Evolutionary conservation across 2,329 filamentous ascomycete species (phyloP).

Genomic region (Botrytis galanthina): DNA sequence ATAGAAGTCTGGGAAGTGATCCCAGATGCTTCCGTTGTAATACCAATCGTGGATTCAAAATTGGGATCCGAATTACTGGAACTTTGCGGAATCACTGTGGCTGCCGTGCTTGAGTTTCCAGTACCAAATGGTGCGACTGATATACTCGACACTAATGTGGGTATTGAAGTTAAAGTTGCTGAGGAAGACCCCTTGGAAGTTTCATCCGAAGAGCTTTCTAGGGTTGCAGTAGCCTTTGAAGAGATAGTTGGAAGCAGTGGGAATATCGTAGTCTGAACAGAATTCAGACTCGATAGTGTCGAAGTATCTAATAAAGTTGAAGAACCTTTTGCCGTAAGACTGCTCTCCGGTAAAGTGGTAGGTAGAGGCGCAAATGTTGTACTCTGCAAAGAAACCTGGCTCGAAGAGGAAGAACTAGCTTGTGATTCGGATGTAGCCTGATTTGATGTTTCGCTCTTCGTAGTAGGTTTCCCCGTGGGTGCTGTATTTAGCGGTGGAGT

Average conservation of each 20-base stretch:
- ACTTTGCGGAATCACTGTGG: not conserved
- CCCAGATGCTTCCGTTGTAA: not conserved
- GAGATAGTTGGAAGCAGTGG: not conserved
- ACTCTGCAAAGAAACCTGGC: not conserved
- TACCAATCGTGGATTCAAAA: not conserved
- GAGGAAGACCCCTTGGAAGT: not conserved
- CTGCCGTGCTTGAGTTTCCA: not conserved
- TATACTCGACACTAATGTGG: not conserved
- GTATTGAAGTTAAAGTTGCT: no score
- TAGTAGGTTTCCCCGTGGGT: not conserved
- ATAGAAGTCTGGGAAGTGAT: not conserved
- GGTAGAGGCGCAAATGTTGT: not conserved
- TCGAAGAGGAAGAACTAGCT: not conserved
- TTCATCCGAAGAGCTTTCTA: not conserved
- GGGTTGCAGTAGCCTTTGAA: not conserved
- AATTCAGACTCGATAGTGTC: not conserved
- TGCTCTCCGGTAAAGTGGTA: not conserved
- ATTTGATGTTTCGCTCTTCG: not conserved
- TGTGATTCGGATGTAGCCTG: not conserved
- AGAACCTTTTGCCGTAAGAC: not conserved
- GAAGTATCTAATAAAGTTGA: not conserved
- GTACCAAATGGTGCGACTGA: not conserved
- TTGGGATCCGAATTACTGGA: not conserved
- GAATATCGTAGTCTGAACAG: not conserved
- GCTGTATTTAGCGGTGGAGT: not conserved